phyloP scores from a whole-genome alignment of 768 basidiomycete genomes.

The Exsudoporus frostii region DNA sequence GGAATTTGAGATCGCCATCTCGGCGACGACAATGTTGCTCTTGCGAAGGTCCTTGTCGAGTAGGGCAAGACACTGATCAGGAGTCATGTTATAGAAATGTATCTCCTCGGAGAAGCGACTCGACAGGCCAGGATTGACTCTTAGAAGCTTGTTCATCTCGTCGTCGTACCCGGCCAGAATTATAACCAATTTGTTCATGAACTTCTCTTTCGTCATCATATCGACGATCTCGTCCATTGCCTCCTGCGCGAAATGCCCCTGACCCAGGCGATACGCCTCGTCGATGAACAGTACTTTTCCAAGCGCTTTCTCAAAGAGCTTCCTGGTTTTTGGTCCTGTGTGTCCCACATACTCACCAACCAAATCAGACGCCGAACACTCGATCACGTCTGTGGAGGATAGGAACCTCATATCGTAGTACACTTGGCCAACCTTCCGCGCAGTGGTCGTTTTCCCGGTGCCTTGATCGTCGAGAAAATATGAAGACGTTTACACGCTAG shows the following conservation, averaged over 20 bases:
- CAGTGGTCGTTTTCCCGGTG: slow-evolving; percentile 62
- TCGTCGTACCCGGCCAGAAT: slow-evolving; percentile 69
- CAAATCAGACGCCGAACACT: slow-evolving; percentile 68
- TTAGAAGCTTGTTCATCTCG: slow-evolving; percentile 60
- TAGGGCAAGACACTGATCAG: slow-evolving; percentile 48
- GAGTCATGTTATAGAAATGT: slow-evolving; percentile 48
- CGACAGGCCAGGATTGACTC: slow-evolving; percentile 58
- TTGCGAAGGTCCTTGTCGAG: slow-evolving; percentile 47
- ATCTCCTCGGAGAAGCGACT: slow-evolving; percentile 68
- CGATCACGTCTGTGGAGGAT: slow-evolving; percentile 49
- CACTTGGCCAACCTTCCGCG: slow-evolving; percentile 59
- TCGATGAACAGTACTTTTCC: slow-evolving; percentile 71
- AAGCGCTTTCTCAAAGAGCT: slow-evolving; percentile 59
- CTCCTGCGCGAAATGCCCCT: slow-evolving; percentile 65
- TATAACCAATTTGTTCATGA: slow-evolving; percentile 57
- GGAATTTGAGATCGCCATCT: slow-evolving; percentile 19
- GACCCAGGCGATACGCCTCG: slow-evolving; percentile 62
- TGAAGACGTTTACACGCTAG: neutral
- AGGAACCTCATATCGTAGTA: slow-evolving; percentile 64
- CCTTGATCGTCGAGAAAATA: slow-evolving; percentile 33
- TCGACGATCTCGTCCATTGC: slow-evolving; percentile 71
- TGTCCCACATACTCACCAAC: slow-evolving; percentile 71
- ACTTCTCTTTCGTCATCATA: slow-evolving; percentile 55
- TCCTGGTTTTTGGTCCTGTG: slow-evolving; percentile 63
- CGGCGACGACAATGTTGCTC: slow-evolving; percentile 37